Percentiles rank a stretch among this genome's conserved stretches.
These are phyloP conservation scores for Starmera dryadoides DNA, from an alignment of 805 yeast genomes.

Conservation along the genomic window DNA sequence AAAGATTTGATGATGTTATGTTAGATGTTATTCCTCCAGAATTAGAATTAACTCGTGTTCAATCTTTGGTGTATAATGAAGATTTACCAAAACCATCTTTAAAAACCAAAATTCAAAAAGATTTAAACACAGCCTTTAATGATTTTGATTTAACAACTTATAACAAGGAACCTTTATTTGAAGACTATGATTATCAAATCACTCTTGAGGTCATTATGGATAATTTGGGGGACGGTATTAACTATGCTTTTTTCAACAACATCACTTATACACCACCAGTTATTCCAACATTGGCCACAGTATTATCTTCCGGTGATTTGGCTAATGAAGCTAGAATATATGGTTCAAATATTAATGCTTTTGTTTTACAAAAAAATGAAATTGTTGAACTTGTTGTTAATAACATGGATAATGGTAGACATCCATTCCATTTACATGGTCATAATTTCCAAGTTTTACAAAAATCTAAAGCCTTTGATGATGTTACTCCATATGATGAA, in stretches of 20 bases:
- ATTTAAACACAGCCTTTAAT: conserved; percentile 16
- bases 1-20: conserved; percentile 57
- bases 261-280: conserved; percentile 58
- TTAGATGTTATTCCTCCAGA: conserved; percentile 61
- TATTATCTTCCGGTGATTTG: conserved; percentile 48
- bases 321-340: conserved; percentile 58
- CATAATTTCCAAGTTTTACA: conserved; percentile 59
- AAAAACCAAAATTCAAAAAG: conserved; percentile 11
- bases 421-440: conserved; percentile 76
- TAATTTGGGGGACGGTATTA: conserved; percentile 65
- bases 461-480: conserved; percentile 43
- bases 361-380: conserved; percentile 52
- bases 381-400: conserved; percentile 71
- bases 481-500: conserved; percentile 51
- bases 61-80: conserved; percentile 44
- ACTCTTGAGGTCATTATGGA: conserved; percentile 57
- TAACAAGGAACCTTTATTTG: conserved; percentile 39
- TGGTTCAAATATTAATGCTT: conserved; percentile 63
- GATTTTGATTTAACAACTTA: conserved; percentile 31
- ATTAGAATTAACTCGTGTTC: conserved; percentile 46
- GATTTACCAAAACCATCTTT: conserved; percentile 21
- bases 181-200: conserved; percentile 56
- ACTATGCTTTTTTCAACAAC: conserved; percentile 71
- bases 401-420: conserved; percentile 74
- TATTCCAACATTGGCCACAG: conserved; percentile 64